phyloP scores from a whole-genome alignment of 2,329 filamentous ascomycete genomes.

The Aspergillus cejpii region DNA sequence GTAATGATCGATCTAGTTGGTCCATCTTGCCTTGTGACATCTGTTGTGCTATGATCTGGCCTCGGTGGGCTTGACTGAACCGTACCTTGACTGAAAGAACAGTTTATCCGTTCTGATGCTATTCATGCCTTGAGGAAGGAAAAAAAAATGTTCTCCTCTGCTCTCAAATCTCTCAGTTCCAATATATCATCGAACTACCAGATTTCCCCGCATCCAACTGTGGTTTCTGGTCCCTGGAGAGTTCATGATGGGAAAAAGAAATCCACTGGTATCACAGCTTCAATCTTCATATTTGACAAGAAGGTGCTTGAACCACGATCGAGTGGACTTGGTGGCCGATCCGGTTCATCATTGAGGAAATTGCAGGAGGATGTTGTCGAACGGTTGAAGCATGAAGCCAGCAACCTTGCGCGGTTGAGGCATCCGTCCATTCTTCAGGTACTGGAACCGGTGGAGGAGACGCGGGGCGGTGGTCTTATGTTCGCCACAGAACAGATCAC shows the following conservation, averaged over 20 bases:
- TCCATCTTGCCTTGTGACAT: not conserved
- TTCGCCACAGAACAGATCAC: constrained; percentile 92
- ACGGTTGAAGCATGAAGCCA: constrained; percentile 83
- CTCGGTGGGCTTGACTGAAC: not conserved
- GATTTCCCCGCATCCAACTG: constrained; percentile 66
- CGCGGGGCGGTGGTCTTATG: constrained; percentile 80
- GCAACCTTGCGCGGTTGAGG: constrained; percentile 75
- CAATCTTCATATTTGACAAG: constrained; percentile 89
- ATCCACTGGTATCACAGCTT: constrained; percentile 79
- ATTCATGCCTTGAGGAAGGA: not conserved
- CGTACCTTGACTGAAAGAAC: not conserved
- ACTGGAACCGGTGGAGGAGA: constrained; percentile 92
- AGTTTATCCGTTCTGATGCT: not conserved
- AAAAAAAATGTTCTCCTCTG: constrained; percentile 76
- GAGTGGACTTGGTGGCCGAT: constrained; percentile 54
- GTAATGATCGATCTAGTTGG: not conserved
- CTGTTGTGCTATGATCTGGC: not conserved
- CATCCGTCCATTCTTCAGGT: constrained; percentile 91
- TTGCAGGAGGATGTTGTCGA: constrained; percentile 86
- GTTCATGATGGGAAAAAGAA: constrained; percentile 98
- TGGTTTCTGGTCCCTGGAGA: constrained; percentile 87
- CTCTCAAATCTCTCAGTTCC: constrained; percentile 86
- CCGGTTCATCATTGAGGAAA: constrained; percentile 65
- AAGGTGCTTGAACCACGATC: constrained; percentile 70
- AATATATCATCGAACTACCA: constrained; percentile 93